Conservation (phyloP, 768 basidiomycete genomes). For the Podaxis mareebaensis region DNA sequence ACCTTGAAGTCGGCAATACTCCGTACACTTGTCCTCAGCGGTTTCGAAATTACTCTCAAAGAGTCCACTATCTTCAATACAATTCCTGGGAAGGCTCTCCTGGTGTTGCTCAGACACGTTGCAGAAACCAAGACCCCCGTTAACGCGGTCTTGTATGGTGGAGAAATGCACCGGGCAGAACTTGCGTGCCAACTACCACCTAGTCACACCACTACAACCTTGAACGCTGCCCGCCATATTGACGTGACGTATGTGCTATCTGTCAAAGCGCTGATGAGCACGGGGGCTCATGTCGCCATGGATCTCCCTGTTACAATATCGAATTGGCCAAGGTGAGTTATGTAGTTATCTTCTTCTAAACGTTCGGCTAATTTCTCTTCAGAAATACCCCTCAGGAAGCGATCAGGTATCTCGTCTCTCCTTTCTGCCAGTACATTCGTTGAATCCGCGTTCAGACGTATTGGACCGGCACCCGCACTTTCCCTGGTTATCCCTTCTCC, state of each 20-base stretch:
- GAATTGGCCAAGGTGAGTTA: slow-evolving; percentile 78
- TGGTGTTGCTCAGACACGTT: slow-evolving; percentile 52
- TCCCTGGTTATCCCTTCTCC: slow-evolving; percentile 31
- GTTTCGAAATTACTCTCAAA: slow-evolving; percentile 78
- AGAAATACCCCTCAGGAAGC: slow-evolving; percentile 76
- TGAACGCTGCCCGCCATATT: slow-evolving; percentile 80
- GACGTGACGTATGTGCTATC: slow-evolving; percentile 80
- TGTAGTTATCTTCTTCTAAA: not conserved
- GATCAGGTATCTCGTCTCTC: slow-evolving; percentile 43
- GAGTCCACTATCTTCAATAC: slow-evolving; percentile 64
- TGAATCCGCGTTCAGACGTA: slow-evolving; percentile 36
- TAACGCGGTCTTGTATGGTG: slow-evolving; percentile 71
- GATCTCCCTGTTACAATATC: slow-evolving; percentile 83
- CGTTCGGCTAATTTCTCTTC: slow-evolving; percentile 12
- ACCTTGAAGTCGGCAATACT: slow-evolving; percentile 70
- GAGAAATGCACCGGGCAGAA: slow-evolving; percentile 70
- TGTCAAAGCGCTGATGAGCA: slow-evolving; percentile 77
- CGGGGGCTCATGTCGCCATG: slow-evolving; percentile 61
- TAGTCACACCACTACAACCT: slow-evolving; percentile 76
- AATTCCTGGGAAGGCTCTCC: slow-evolving; percentile 60
- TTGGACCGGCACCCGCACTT: slow-evolving; percentile 46
- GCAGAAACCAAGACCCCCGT: slow-evolving; percentile 73
- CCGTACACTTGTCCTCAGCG: slow-evolving; percentile 71
- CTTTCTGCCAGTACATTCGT: slow-evolving; percentile 17
- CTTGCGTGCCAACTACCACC: slow-evolving; percentile 67